Evolutionary conservation across 495 filamentous ascomycete species (phyloP).

Genomic region (Oidiodendron maius): DNA sequence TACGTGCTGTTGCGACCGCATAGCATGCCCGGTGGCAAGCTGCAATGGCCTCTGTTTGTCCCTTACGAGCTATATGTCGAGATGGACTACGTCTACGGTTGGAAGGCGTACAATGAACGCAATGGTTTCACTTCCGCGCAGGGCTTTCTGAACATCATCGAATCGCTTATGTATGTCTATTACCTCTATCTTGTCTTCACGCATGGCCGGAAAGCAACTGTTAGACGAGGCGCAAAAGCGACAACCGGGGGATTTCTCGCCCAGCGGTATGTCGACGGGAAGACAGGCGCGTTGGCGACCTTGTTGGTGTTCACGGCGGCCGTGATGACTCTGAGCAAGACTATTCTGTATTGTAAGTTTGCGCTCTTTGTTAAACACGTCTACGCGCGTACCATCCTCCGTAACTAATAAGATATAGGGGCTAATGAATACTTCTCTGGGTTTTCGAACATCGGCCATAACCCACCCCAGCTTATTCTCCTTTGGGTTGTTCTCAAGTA

Average conservation of each 20-base stretch:
- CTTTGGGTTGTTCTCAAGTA: conserved; percentile 81
- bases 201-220: conserved; percentile 33
- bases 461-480: conserved; percentile 49
- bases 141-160: conserved; percentile 63
- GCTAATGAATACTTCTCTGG: conserved; percentile 72
- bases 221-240: conserved; percentile 32
- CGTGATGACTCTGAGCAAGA: conserved; percentile 85
- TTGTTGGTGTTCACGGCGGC: conserved; percentile 62
- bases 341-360: conserved; percentile 73
- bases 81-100: conserved; percentile 82
- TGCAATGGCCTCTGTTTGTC: conserved; percentile 69
- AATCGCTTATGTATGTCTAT: conserved; percentile 61
- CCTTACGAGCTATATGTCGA: conserved; percentile 79
- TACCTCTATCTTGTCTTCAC: conserved; percentile 60
- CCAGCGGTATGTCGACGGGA: conserved; percentile 50
- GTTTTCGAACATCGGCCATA: conserved; percentile 77
- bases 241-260: conserved; percentile 37
- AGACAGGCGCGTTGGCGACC: conserved; percentile 54
- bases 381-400: not conserved
- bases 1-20: conserved; percentile 80
- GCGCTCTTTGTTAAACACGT: too few relatives aligned
- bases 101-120: conserved; percentile 61
- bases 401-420: conserved; percentile 37
- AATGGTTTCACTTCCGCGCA: conserved; percentile 83
- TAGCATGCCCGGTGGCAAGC: conserved; percentile 72